Percentiles rank a stretch among this genome's conserved stretches.
These are phyloP conservation scores for Brettanomyces nanus DNA, from an alignment of 805 yeast genomes.

Conservation along the genomic window DNA sequence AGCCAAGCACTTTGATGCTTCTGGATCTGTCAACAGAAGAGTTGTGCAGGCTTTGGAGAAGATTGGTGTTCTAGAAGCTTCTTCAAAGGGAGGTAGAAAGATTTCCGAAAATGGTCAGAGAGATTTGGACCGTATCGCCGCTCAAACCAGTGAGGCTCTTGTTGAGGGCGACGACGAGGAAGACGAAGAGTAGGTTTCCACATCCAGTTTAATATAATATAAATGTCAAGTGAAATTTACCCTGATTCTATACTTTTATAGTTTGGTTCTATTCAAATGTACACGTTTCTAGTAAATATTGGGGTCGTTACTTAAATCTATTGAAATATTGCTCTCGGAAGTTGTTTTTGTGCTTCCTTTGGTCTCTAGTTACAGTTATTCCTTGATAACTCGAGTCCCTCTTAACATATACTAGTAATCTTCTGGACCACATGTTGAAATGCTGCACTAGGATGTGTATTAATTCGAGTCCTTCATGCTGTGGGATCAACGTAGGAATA, in stretches of 20 bases:
- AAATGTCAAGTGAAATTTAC: background rate
- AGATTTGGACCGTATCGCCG: constrained; percentile 99
- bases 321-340: constrained; percentile 71
- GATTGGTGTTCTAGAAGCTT: constrained; percentile 93
- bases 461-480: constrained; percentile 64
- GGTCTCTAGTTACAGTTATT: constrained; percentile 31
- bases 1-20: constrained; percentile 96
- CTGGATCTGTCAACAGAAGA: constrained; percentile 98
- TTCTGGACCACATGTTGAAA: constrained; percentile 89
- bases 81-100: constrained; percentile 99
- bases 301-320: background rate
- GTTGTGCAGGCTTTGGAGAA: constrained; percentile 97
- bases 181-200: constrained; percentile 12
- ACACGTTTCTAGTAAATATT: background rate
- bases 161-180: constrained; percentile 60
- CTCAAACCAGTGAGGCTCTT: constrained; percentile 92
- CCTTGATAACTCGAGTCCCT: constrained; percentile 45
- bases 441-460: constrained; percentile 74
- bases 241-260: background rate
- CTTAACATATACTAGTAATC: constrained; percentile 74
- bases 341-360: constrained; percentile 41
- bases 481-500: constrained; percentile 56
- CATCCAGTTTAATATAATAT: constrained; percentile 4
- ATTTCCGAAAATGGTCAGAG: constrained; percentile 99
- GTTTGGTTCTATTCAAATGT: background rate